Conservation (phyloP, 2,329 filamentous ascomycete genomes). For the Byssoonygena ceratinophila region DNA sequence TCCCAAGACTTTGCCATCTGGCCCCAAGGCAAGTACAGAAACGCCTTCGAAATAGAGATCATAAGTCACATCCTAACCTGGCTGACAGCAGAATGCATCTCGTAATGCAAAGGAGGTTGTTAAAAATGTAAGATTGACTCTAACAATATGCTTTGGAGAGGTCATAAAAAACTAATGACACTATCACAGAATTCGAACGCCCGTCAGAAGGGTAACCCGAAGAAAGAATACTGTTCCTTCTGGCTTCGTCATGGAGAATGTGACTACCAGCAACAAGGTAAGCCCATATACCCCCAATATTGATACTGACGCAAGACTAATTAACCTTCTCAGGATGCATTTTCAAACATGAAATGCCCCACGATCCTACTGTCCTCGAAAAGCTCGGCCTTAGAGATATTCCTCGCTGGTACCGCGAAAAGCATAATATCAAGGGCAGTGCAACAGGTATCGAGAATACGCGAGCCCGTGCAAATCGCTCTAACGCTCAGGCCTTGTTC, state of each 20-base stretch:
- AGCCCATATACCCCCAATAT: constrained; percentile 6
- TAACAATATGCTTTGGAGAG: neutral
- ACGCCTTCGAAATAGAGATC: neutral
- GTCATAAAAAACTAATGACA: neutral
- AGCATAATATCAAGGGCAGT: constrained; percentile 22
- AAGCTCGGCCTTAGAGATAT: constrained; percentile 54
- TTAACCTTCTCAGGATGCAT: constrained; percentile 52
- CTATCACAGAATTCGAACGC: neutral
- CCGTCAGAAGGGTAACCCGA: constrained; percentile 5
- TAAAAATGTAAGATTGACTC: constrained; percentile 1
- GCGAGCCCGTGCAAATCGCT: neutral
- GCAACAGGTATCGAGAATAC: neutral
- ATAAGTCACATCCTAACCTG: neutral
- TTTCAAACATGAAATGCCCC: constrained; percentile 85
- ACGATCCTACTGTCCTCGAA: constrained; percentile 53
- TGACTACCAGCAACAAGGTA: constrained; percentile 66
- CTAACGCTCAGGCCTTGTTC: neutral
- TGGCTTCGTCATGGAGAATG: constrained; percentile 83
- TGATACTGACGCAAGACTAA: neutral
- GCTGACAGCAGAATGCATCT: constrained; percentile 2
- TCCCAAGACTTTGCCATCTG: neutral
- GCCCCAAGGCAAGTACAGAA: neutral
- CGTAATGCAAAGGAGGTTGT: constrained; percentile 6
- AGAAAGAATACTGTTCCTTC: constrained; percentile 45
- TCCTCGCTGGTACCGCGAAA: constrained; percentile 49